A percentile compares a stretch with the other conserved stretches of the same genome.
Evolutionary conservation across 2,329 filamentous ascomycete genomes (phyloP).

Genomic region (Aspergillus fijiensis): DNA sequence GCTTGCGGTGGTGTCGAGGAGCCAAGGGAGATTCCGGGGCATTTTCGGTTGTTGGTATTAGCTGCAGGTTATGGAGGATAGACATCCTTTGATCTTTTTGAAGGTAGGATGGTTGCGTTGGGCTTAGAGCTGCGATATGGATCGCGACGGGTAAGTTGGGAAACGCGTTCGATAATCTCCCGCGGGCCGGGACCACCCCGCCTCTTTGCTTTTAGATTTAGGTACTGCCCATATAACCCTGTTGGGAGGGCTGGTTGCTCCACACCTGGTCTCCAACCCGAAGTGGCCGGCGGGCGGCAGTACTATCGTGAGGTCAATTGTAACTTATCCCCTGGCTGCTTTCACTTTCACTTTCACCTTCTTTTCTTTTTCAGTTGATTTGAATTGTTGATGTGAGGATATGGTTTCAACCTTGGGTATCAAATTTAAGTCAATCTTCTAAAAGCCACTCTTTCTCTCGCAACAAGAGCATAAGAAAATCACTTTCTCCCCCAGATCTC

Average conservation of each 20-base stretch:
- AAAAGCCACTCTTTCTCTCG: no score
- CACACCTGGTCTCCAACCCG: background rate
- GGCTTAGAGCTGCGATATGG: background rate
- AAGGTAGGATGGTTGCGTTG: background rate
- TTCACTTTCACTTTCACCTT: no score
- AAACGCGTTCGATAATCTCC: no score
- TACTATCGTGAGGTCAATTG: no score
- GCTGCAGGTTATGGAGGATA: background rate
- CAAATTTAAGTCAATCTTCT: background rate
- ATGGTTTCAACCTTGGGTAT: slow-evolving; percentile 5
- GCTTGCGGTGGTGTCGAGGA: slow-evolving; percentile 13
- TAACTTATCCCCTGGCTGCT: no score
- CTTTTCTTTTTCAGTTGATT: no score
- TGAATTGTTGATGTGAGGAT: no score
- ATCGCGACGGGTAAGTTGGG: background rate
- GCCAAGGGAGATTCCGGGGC: slow-evolving; percentile 30
- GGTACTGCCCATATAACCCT: background rate
- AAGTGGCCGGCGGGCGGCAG: no score
- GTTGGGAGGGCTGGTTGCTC: background rate
- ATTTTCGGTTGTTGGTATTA: slow-evolving; percentile 9
- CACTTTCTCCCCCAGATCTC: background rate
- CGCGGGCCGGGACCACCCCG: no score
- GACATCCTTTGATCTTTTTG: background rate
- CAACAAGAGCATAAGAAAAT: background rate
- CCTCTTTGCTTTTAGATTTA: background rate